These are phyloP conservation scores for Penicillium sp. DNA, from an alignment of 2,329 filamentous ascomycete species.

Conservation along the genomic window DNA sequence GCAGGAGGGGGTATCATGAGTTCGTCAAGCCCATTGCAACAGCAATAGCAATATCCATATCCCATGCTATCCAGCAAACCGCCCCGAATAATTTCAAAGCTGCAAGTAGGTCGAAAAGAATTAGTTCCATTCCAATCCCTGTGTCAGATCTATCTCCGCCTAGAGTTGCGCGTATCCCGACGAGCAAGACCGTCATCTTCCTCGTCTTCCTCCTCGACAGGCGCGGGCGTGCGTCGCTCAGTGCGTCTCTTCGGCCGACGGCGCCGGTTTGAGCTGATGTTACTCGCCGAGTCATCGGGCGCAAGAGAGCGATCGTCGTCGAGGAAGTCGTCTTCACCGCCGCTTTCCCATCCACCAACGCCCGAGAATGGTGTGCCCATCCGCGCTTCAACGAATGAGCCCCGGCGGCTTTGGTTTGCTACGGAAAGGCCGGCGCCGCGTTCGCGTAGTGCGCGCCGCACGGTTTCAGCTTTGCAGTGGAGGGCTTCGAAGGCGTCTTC, in stretches of 20 bases:
- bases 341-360: constrained; percentile 36
- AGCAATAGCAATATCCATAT: constrained; percentile 7
- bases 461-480: constrained; percentile 78
- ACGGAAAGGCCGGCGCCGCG: constrained; percentile 71
- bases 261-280: constrained; percentile 46
- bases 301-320: constrained; percentile 46
- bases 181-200: constrained; percentile 29
- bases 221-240: constrained; percentile 48
- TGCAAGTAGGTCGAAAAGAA: background rate
- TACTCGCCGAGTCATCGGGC: constrained; percentile 50
- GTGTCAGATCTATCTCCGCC: constrained; percentile 19
- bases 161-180: constrained; percentile 24
- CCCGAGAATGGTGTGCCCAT: constrained; percentile 40
- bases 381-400: constrained; percentile 40
- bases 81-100: background rate
- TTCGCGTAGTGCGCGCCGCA: constrained; percentile 75
- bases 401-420: constrained; percentile 45
- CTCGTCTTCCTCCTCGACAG: constrained; percentile 49
- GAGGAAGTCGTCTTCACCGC: constrained; percentile 44
- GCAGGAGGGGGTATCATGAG: constrained; percentile 4
- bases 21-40: constrained; percentile 3
- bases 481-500: constrained; percentile 92
- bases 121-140: background rate
- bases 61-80: constrained; percentile 1
- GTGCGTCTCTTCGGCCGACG: constrained; percentile 46